Evolutionary conservation across 2,329 filamentous ascomycete species (phyloP), one percentile per base, ranked within the genome.

Genomic region (Knufia fluminis): DNA sequence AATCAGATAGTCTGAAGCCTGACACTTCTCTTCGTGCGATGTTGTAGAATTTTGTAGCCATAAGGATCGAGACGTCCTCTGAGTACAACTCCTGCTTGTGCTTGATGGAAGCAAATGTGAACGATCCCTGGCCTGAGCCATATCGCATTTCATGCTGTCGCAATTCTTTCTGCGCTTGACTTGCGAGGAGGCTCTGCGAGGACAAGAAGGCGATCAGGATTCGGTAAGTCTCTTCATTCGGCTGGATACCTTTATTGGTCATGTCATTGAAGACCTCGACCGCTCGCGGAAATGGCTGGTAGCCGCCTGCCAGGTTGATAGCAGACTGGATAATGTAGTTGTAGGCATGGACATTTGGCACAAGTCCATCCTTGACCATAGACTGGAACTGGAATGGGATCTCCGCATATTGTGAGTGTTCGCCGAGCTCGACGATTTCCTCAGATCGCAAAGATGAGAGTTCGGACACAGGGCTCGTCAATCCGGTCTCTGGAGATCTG

Each of bases 231-330:
- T 85, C 79, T 48, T 82, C 81, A 64, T 96, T 84, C 6, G 91
- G 90, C 17, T 78, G 71, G 20, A 97, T 83, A 59, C 83, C 84
- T 56, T 90, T 85, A 57, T 84, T 82, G 59, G 95, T 80, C 92
- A 98, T 97, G 64, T 97, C 90, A 14, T 89, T 85, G 66, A 97
- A 98, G 46, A 98, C 86, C 70, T 95, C 90, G 46, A 97, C 76
- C 3, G 88, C 89, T 71, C 94, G 94, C 54, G 88, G 84, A 12
- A 94, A 86, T 46, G 92, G 81, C 69, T 94, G 85, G 48, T 85
- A 84, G 66, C 83, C 85, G 65, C 86, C 83, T 6, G 90, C 86
- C 16, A 96, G 77, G 58, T 87, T 78, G 54, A 96, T 87, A 12
- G 89, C 89, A 4, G 92, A 87, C 60, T 83, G 76, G 38, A 98